Base-by-base conservation (phyloP, 2,329 filamentous ascomycete species). In the Hyphodiscus sp. region DNA sequence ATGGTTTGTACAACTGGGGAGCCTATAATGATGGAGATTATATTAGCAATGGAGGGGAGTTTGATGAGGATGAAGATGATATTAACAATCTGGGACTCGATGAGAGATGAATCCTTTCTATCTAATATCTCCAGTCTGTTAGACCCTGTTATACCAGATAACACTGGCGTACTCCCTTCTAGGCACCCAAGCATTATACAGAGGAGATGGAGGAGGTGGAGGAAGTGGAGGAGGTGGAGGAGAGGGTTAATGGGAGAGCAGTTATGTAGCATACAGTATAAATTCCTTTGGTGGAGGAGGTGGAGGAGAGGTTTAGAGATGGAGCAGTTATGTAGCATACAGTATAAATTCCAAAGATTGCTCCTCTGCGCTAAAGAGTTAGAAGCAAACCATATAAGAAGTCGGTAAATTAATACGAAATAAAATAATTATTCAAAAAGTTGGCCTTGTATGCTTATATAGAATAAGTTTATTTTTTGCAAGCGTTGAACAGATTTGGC, bases 351-450 rank as follows among this genome's bases (percentile, higher is more conserved):
- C 23, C 23, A 26, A 26, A 26, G 23, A 26, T 26, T 26, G 63
- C 23, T 26, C 23, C 23, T 26, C 23, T 26, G 23, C 4, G 4
- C 8, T 26, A 26, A 26, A 26, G 23, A 26, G 71, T 79, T 79
- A 82, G 2, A n/a, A n/a, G n/a, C n/a, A n/a, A n/a, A n/a, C n/a
- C n/a, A n/a, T n/a, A n/a, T n/a, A n/a, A n/a, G n/a, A n/a, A n/a
- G n/a, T n/a, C n/a, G n/a, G n/a, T n/a, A n/a, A n/a, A n/a, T n/a
- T n/a, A n/a, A n/a, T n/a, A n/a, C n/a, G n/a, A n/a, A n/a, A n/a
- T n/a, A n/a, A n/a, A n/a, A n/a, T n/a, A n/a, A n/a, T n/a, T n/a
- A n/a, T n/a, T n/a, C n/a, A n/a, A n/a, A n/a, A n/a, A n/a, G n/a
- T n/a, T n/a, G n/a, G n/a, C n/a, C n/a, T n/a, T n/a, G n/a, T n/a